A percentile compares a stretch with the other conserved stretches of the same genome.
phyloP scores from a whole-genome alignment of 257 asterid species.

The Solanum corneliomulleri region DNA sequence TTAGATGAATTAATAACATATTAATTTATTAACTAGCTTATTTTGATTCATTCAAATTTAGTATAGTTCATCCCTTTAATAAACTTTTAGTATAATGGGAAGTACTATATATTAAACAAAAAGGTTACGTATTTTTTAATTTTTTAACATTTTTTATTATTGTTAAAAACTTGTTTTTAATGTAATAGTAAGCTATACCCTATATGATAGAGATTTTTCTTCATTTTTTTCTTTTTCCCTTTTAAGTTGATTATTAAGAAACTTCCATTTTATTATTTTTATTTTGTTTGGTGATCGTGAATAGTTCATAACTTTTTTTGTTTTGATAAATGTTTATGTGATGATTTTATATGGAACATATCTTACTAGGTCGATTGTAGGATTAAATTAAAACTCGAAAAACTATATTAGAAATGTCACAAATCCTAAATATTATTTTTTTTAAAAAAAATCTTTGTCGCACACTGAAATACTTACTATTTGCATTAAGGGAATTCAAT shows the following conservation, averaged over 20 bases:
- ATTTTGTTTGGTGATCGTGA: not conserved
- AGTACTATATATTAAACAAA: not conserved
- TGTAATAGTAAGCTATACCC: too few species aligned
- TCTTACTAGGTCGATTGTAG: not conserved
- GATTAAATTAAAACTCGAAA: not conserved
- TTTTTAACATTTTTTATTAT: too few species aligned
- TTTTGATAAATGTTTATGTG: not conserved
- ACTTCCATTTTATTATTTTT: not conserved
- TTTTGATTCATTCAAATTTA: not conserved
- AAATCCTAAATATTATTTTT: too few species aligned
- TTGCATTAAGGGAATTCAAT: not conserved
- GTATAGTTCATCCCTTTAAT: too few species aligned
- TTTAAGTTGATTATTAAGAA: not conserved
- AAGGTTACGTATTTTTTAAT: not conserved
- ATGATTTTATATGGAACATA: not conserved
- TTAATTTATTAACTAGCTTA: too few species aligned
- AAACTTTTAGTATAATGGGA: not conserved
- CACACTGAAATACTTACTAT: not conserved
- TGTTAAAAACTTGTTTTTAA: fast-evolving
- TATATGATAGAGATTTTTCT: too few species aligned
- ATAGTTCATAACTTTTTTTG: not conserved
- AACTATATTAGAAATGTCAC: not conserved
- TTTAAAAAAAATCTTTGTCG: too few species aligned
- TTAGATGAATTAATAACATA: too few species aligned
- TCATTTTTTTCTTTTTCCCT: too few species aligned